Evolutionary conservation across 2,329 filamentous ascomycete species (phyloP).

Genomic region (Knoxdaviesia proteae): DNA sequence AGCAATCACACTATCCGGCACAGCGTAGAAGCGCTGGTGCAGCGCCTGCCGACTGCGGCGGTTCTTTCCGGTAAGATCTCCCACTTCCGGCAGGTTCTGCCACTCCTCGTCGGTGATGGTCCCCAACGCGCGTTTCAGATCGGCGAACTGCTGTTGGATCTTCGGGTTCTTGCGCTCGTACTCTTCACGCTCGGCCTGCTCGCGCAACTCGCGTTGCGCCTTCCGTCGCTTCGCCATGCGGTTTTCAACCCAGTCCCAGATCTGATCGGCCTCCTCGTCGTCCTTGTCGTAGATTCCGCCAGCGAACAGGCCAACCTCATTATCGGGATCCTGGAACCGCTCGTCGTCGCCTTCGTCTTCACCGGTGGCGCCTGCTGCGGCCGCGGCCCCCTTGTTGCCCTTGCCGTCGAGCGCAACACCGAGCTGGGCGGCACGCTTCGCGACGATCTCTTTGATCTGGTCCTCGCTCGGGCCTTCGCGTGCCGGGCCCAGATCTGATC

Average conservation of each 20-base stretch:
- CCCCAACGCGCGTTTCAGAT: slow-evolving; percentile 75
- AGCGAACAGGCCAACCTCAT: slow-evolving; percentile 87
- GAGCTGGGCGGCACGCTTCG: slow-evolving; percentile 74
- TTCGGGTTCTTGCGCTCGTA: slow-evolving; percentile 97
- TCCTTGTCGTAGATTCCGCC: slow-evolving; percentile 93
- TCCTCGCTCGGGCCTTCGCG: slow-evolving; percentile 91
- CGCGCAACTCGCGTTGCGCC: slow-evolving; percentile 83
- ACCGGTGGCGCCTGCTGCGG: slow-evolving; percentile 17
- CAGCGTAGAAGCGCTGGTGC: slow-evolving; percentile 78
- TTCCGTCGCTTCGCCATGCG: slow-evolving; percentile 85
- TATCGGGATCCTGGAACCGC: slow-evolving; percentile 87
- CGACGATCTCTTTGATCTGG: slow-evolving; percentile 93
- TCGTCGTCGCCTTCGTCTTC: slow-evolving; percentile 52
- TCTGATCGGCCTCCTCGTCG: slow-evolving; percentile 90
- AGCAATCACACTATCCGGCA: slow-evolving; percentile 86
- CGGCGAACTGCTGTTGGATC: slow-evolving; percentile 93
- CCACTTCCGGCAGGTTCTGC: slow-evolving; percentile 87
- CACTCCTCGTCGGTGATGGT: slow-evolving; percentile 89
- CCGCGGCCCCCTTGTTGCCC: slow-evolving; percentile 21
- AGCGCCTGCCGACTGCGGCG: slow-evolving; percentile 65
- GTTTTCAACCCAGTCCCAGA: slow-evolving; percentile 90
- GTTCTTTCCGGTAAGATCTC: slow-evolving; percentile 89
- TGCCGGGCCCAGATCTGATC: slow-evolving; percentile 87
- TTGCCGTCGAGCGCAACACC: slow-evolving; percentile 48
- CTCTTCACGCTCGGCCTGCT: slow-evolving; percentile 76